These are phyloP conservation scores for Ceriops tagal DNA, from an alignment of 345 rosid species.

Conservation along the genomic window DNA sequence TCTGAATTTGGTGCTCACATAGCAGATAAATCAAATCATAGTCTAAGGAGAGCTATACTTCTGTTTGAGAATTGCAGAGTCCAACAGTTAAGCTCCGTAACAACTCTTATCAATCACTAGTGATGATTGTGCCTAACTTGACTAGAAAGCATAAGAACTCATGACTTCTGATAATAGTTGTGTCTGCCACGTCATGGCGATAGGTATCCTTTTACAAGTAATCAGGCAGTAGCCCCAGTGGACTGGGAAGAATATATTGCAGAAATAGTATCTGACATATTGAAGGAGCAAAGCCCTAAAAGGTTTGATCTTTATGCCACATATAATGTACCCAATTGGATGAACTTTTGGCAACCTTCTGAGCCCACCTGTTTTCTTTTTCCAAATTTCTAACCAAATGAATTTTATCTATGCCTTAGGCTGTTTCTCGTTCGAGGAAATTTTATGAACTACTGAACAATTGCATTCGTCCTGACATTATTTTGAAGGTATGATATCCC, in stretches of 20 bases:
- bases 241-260: slow-evolving; percentile 94
- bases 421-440: slow-evolving; percentile 82
- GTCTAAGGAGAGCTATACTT: slow-evolving; percentile 78
- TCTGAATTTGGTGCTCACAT: slow-evolving; percentile 71
- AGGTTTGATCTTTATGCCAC: slow-evolving; percentile 31
- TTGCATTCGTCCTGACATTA: slow-evolving; percentile 82
- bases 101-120: not conserved
- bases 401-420: slow-evolving; percentile 36
- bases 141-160: slow-evolving; percentile 6
- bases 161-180: slow-evolving; percentile 4
- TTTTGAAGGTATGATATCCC: slow-evolving; percentile 57
- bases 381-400: slow-evolving; percentile 10
- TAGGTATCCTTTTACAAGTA: slow-evolving; percentile 69
- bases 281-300: slow-evolving; percentile 97
- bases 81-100: slow-evolving; percentile 58
- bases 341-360: not conserved
- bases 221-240: slow-evolving; percentile 81
- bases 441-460: slow-evolving; percentile 74
- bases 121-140: not conserved
- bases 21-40: slow-evolving; percentile 83
- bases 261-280: slow-evolving; percentile 77
- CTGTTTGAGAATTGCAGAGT: slow-evolving; percentile 81
- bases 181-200: slow-evolving; percentile 2
- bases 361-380: not conserved
- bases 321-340: slow-evolving; percentile 3